Conservation (phyloP, 352 stramenopile genomes). For the Peronosclerospora sorghi region DNA sequence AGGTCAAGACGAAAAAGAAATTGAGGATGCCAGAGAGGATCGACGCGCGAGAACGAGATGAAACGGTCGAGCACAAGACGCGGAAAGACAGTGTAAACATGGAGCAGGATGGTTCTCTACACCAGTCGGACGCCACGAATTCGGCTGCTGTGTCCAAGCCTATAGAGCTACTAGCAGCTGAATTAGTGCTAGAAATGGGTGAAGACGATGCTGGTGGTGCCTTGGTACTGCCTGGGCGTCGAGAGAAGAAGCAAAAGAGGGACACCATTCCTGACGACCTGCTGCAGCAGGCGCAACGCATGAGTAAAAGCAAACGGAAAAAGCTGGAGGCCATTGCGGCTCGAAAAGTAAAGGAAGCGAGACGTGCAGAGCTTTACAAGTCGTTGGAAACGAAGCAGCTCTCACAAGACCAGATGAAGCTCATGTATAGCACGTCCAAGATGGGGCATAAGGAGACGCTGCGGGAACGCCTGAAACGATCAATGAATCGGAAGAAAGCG, state of each 20-base stretch:
- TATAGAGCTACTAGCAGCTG: conserved; percentile 44
- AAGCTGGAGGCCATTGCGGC: conserved; percentile 67
- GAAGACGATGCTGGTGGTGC: conserved; percentile 37
- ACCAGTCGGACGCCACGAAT: conserved; percentile 1
- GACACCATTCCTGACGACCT: conserved; percentile 45
- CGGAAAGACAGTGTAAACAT: conserved; percentile 13
- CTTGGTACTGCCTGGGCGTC: conserved; percentile 47
- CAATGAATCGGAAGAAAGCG: conserved; percentile 65
- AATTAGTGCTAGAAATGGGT: conserved; percentile 56
- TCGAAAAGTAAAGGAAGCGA: conserved; percentile 67
- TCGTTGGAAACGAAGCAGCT: conserved; percentile 54
- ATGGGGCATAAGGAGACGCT: conserved; percentile 79
- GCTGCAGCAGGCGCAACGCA: conserved; percentile 45
- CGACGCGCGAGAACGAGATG: conserved; percentile 2
- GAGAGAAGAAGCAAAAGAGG: conserved; percentile 35
- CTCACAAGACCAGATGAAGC: conserved; percentile 47
- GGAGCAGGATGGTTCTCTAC: neutral
- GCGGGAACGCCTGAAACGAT: conserved; percentile 63
- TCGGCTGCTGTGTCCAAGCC: conserved; percentile 1
- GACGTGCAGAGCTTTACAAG: conserved; percentile 67
- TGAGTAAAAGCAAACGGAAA: conserved; percentile 78
- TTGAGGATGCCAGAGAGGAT: conserved; percentile 10
- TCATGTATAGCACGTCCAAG: conserved; percentile 67
- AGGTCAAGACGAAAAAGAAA: conserved; percentile 37
- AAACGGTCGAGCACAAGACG: conserved; percentile 4